Percentiles rank a stretch among this genome's conserved stretches.
Conservation (phyloP, 805 yeast species). For the Pichia paraexigua region DNA sequence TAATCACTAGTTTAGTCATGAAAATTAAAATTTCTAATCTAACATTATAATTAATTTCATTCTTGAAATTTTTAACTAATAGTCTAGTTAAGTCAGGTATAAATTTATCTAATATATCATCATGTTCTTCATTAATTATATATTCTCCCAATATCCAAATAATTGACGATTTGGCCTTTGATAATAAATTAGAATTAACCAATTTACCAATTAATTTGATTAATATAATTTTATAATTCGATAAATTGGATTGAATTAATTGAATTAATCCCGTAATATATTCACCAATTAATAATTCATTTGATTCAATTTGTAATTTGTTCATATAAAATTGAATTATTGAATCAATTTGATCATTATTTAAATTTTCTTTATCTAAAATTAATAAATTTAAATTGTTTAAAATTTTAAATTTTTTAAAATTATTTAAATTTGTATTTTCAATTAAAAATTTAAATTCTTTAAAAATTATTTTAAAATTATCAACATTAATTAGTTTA, state of each 20-base stretch:
- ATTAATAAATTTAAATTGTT: constrained; percentile 38
- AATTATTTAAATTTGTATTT: constrained; percentile 14
- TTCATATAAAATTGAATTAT: constrained; percentile 57
- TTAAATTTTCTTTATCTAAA: constrained; percentile 15
- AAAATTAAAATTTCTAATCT: constrained; percentile 64
- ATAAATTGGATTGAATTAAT: constrained; percentile 57
- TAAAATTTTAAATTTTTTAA: constrained; percentile 40
- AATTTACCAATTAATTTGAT: constrained; percentile 36
- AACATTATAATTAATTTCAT: constrained; percentile 44
- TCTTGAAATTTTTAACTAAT: constrained; percentile 43
- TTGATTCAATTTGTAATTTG: constrained; percentile 26
- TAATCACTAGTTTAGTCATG: constrained; percentile 64
- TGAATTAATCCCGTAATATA: constrained; percentile 65
- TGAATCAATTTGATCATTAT: constrained; percentile 40
- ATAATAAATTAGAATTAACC: constrained; percentile 12
- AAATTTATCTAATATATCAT: constrained; percentile 23
- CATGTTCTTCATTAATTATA: constrained; percentile 23
- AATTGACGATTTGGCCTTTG: constrained; percentile 66
- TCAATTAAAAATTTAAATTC: constrained; percentile 56
- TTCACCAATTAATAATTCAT: constrained; percentile 44
- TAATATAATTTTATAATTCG: constrained; percentile 45
- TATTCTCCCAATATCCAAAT: constrained; percentile 91
- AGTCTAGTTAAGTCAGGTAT: constrained; percentile 73
- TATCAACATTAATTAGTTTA: constrained; percentile 45
- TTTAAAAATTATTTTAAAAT: constrained; percentile 41